These are phyloP conservation scores for Oenanthe javanica DNA, from an alignment of 140 eudicot genomes.

Conservation along the genomic window DNA sequence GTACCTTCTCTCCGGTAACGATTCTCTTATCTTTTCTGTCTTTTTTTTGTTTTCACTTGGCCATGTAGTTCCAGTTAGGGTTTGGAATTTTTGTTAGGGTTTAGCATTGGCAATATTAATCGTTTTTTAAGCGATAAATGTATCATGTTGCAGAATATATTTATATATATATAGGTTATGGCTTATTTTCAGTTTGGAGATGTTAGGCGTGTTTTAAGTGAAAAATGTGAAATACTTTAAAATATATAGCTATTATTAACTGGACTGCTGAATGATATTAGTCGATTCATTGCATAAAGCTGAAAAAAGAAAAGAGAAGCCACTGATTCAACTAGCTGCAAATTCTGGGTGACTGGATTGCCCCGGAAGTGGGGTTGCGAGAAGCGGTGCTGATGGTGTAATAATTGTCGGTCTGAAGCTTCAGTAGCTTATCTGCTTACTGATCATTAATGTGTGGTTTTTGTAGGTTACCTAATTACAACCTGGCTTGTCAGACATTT, in stretches of 20 bases:
- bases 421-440: background rate
- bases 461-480: too few species aligned
- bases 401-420: background rate
- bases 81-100: background rate
- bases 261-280: too few species aligned
- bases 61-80: background rate
- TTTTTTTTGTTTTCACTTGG: too few species aligned
- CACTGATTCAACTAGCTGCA: background rate
- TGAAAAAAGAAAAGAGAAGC: too few species aligned
- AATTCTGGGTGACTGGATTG: background rate
- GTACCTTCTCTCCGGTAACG: slow-evolving; percentile 49
- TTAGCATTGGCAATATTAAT: background rate
- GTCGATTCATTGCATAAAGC: too few species aligned
- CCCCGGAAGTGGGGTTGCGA: background rate
- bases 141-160: background rate
- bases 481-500: too few species aligned
- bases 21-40: background rate
- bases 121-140: background rate
- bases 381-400: background rate
- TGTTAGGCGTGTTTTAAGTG: background rate
- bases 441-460: background rate
- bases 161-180: too few species aligned
- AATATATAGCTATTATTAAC: background rate
- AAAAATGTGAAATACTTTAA: background rate
- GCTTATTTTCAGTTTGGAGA: background rate